phyloP scores from a whole-genome alignment of 768 basidiomycete genomes.

The Artomyces pyxidatus region DNA sequence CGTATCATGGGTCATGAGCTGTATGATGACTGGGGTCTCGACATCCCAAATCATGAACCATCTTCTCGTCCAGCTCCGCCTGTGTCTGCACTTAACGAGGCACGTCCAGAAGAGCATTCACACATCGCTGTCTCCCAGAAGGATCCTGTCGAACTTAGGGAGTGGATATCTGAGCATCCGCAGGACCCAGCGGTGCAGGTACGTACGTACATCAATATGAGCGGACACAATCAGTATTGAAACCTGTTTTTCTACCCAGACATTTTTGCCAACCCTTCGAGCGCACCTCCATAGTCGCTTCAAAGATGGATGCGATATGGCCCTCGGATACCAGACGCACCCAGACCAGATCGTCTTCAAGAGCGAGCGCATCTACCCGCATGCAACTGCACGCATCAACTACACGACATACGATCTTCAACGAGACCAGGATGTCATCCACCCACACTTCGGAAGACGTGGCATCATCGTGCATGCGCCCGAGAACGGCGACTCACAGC shows the following conservation, averaged over 20 bases:
- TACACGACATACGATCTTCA: slow-evolving; percentile 19
- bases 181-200: background rate
- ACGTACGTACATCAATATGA: background rate
- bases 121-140: slow-evolving; percentile 1
- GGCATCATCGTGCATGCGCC: slow-evolving; percentile 16
- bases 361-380: slow-evolving; percentile 16
- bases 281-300: slow-evolving; percentile 18
- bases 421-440: slow-evolving; percentile 14
- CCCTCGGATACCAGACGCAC: background rate
- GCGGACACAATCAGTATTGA: background rate
- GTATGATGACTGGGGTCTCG: background rate
- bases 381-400: slow-evolving; percentile 15
- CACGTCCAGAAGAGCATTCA: background rate
- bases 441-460: slow-evolving; percentile 1
- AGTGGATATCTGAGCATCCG: background rate
- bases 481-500: slow-evolving; percentile 17
- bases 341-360: slow-evolving; percentile 7
- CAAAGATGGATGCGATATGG: background rate
- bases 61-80: too few relatives aligned
- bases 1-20: background rate
- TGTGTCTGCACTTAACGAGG: too few relatives aligned
- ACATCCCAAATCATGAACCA: background rate
- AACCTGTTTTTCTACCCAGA: too few relatives aligned
- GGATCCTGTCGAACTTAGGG: background rate
- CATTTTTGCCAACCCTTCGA: slow-evolving; percentile 13